Evolutionary conservation across 1,284 basidiomycete species (phyloP), one percentile per base, ranked within the genome.

Genomic region (Volvariella surrecta): DNA sequence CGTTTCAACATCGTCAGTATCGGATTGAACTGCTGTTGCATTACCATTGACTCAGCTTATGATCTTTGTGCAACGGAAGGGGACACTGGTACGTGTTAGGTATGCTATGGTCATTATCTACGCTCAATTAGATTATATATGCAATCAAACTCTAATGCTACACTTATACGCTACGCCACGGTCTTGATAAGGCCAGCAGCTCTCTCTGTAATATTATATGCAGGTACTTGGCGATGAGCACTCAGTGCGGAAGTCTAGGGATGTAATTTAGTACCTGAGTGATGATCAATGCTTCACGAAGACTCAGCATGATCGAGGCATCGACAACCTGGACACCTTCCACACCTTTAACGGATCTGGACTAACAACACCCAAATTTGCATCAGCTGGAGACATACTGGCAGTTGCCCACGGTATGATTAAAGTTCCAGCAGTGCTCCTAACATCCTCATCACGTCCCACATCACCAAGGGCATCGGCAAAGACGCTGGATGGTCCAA

Each of bases 291-390:
- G n/a, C 13, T n/a, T 18, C 13, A 32, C 13, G 16, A 47, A 11
- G 9, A 49, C 55, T 34, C 37, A 57, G 53, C 9, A 73, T 63
- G 13, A 68, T 55, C 19, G 62, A 64, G 0, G 68, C 68, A 45
- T 73, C 71, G 11, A 68, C 61, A 3, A 73, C 56, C 1, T 71
- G 54, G 31, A 73, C 47, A 0, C 59, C 60, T 4, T 52, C 41
- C 2, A 63, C 53, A 1, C 68, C 68, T 42, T 72, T 65, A 17
- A 73, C 69, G 74, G 53, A 31, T 59, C 44, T 2, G 61, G 54
- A 44, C 67, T 66, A 1, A 73, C 61, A 0, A 70, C 71, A 39
- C 62, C 49, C 22, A 52, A 52, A n/a, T 50, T 40, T 0, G 50
- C 49, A 8, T 41, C 44, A 17, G 46, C 49, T 13, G 45, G 42